Conservation (phyloP, 306 rosid genomes). For the Pueraria montana region DNA sequence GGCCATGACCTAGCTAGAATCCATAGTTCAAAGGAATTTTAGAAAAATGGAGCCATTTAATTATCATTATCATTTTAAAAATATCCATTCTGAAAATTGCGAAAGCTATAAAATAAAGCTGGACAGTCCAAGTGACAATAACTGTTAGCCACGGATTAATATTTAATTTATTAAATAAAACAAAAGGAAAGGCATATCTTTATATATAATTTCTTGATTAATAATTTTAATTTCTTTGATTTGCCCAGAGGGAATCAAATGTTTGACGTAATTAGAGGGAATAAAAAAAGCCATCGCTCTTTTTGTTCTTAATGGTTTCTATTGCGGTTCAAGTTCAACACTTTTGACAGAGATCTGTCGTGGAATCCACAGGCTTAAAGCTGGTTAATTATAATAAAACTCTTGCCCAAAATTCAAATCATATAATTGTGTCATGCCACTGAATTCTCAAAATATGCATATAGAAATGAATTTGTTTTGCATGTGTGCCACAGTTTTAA, state of each 20-base stretch:
- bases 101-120: background rate
- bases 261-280: background rate
- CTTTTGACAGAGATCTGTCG: conserved; percentile 26
- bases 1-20: background rate
- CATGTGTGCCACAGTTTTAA: too few relatives aligned
- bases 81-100: background rate
- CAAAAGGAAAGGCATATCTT: background rate
- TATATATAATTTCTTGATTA: background rate
- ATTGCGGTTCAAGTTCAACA: background rate
- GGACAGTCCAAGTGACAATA: background rate
- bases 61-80: background rate
- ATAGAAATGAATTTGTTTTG: too few relatives aligned
- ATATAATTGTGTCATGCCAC: too few relatives aligned
- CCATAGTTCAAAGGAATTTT: background rate
- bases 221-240: background rate
- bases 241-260: background rate
- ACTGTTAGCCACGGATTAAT: background rate
- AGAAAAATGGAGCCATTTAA: background rate
- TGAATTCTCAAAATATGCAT: too few relatives aligned
- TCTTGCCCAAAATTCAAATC: too few relatives aligned
- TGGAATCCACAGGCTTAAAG: conserved; percentile 37
- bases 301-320: conserved; percentile 1
- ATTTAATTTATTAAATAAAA: background rate
- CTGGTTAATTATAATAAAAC: background rate
- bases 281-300: background rate